phyloP scores from a whole-genome alignment of 441 rosid species.

The Erodium chrysanthum region DNA sequence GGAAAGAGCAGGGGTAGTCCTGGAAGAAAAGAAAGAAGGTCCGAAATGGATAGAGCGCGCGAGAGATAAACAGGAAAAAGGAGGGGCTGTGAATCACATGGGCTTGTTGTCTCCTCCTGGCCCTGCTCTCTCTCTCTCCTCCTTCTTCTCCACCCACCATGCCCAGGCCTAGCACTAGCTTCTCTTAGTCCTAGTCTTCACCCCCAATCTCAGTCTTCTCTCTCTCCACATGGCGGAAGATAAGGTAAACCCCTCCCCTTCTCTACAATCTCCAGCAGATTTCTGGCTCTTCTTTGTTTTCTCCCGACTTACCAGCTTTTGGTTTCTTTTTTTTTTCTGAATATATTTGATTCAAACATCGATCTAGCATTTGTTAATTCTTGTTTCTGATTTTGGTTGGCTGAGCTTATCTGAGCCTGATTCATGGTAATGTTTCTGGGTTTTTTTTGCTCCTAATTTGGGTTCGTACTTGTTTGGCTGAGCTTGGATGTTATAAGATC shows the following conservation, averaged over 20 bases:
- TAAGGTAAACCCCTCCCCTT: not conserved
- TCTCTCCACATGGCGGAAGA: constrained; percentile 4
- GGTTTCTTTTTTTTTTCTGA: not conserved
- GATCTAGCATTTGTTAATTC: not conserved
- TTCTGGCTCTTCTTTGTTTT: not conserved
- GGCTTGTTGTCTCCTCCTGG: not conserved
- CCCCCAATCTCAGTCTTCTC: not conserved
- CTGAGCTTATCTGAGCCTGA: not conserved
- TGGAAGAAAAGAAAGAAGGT: not conserved
- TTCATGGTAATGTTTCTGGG: not conserved
- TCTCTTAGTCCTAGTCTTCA: not conserved
- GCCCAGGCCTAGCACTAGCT: not conserved
- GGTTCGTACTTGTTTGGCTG: not conserved
- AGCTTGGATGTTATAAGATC: not conserved
- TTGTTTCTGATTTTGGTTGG: not conserved
- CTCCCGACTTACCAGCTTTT: too few relatives aligned
- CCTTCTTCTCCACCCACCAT: constrained; percentile 7
- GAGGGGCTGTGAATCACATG: constrained; percentile 7
- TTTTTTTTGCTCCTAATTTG: not conserved
- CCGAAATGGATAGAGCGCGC: not conserved
- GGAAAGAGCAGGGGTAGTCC: not conserved
- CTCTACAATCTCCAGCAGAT: not conserved
- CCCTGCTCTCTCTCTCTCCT: not conserved
- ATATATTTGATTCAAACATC: not conserved
- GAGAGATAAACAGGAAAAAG: not conserved